Evolutionary conservation across 129 eudicot genomes (phyloP).

Genomic region (Ambrosia trifida): DNA sequence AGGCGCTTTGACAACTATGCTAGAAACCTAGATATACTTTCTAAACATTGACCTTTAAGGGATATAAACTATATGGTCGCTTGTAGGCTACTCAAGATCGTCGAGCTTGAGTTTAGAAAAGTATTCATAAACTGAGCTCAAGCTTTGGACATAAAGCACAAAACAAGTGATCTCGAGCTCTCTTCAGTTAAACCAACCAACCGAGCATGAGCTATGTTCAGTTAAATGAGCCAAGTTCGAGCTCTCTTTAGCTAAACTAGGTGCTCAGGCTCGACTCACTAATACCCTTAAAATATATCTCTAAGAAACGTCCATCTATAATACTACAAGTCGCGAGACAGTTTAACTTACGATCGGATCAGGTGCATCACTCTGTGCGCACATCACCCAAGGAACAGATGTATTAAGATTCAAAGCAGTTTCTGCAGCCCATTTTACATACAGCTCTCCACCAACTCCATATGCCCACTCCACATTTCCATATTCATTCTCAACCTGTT

Average conservation of each 20-base stretch:
- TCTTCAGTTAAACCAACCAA: neutral
- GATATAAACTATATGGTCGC: neutral
- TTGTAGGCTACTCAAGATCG: neutral
- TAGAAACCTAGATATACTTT: conserved; percentile 3
- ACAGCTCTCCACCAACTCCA: conserved; percentile 60
- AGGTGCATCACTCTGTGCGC: conserved; percentile 72
- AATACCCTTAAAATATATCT: neutral
- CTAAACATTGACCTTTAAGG: neutral
- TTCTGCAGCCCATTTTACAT: conserved; percentile 85
- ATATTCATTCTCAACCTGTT: conserved; percentile 81
- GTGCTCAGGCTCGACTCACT: neutral
- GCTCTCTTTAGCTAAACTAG: neutral
- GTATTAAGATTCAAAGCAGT: conserved; percentile 65
- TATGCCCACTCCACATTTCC: conserved; percentile 76
- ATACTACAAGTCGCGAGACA: neutral
- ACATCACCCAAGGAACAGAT: conserved; percentile 91
- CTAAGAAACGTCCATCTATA: neutral
- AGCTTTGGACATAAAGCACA: neutral
- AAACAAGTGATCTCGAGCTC: neutral
- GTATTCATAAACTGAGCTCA: neutral
- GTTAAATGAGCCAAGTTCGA: neutral
- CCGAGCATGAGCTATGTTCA: neutral
- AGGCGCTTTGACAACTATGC: too few relatives aligned
- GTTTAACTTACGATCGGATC: conserved; percentile 67
- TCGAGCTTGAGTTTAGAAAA: too few relatives aligned